Evolutionary conservation across 2,329 filamentous ascomycete genomes (phyloP).

Genomic region (Scedosporium minutisporum): DNA sequence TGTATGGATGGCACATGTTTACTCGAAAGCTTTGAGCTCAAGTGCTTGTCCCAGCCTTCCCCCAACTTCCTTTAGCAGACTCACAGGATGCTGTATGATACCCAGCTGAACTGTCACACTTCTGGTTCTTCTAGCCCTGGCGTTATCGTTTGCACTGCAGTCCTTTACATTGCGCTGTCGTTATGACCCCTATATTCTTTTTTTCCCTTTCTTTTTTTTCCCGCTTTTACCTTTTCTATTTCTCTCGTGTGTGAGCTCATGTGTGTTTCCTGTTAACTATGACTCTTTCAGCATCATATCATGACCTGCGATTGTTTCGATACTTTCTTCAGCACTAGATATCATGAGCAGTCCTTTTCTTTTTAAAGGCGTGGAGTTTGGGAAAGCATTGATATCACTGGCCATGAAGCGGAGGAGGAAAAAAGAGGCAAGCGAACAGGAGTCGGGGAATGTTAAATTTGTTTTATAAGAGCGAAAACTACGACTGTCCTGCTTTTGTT

Average conservation of each 20-base stretch:
- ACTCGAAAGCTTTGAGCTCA: constrained; percentile 43
- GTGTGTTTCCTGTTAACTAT: not conserved
- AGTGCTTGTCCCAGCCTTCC: not conserved
- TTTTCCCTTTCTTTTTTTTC: not conserved
- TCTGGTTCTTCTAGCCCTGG: constrained; percentile 4
- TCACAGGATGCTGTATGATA: not conserved
- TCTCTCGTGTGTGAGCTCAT: not conserved
- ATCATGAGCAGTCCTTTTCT: constrained; percentile 3
- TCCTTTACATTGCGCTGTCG: not conserved
- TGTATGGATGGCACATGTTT: constrained; percentile 71
- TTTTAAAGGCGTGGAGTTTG: constrained; percentile 5
- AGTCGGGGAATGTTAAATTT: not conserved
- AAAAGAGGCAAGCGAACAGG: not conserved
- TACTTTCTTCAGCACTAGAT: not conserved
- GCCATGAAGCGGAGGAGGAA: constrained; percentile 1
- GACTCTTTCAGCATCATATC: not conserved
- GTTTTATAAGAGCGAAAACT: not conserved
- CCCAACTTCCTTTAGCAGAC: not conserved
- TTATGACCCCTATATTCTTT: not conserved
- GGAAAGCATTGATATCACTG: constrained; percentile 1
- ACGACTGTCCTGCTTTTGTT: not conserved
- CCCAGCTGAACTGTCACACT: constrained; percentile 5
- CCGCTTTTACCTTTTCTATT: constrained; percentile 3
- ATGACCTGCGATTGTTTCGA: not conserved
- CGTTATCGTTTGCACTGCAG: not conserved